Percentiles rank a stretch among this genome's conserved stretches.
These are phyloP conservation scores for Pinus taeda DNA, from an alignment of 75 land plant species.

Conservation along the genomic window DNA sequence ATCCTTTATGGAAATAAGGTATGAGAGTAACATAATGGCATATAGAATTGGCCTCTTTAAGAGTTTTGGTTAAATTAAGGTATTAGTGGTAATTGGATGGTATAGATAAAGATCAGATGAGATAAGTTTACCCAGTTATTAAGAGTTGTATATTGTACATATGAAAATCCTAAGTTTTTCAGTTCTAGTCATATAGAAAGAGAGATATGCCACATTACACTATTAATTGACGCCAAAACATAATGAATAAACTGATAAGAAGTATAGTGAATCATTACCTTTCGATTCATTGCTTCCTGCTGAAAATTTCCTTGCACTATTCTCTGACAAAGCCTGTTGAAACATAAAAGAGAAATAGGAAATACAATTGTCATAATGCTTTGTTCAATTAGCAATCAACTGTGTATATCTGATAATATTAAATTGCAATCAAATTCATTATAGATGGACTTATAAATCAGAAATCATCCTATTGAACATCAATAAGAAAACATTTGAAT, in stretches of 20 bases:
- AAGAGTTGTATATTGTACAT: too few relatives aligned
- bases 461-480: background rate
- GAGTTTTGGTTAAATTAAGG: too few relatives aligned
- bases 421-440: background rate
- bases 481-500: conserved; percentile 39
- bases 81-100: background rate
- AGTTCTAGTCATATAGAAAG: background rate
- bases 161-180: too few relatives aligned
- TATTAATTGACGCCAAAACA: background rate
- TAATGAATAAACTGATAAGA: background rate
- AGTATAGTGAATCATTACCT: conserved; percentile 33
- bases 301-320: conserved; percentile 98
- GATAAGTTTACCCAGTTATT: too few relatives aligned
- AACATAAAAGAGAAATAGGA: background rate
- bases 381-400: background rate
- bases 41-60: too few relatives aligned
- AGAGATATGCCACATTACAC: background rate
- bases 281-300: conserved; percentile 78
- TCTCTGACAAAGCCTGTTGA: conserved; percentile 80
- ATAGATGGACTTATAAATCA: background rate
- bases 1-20: too few relatives aligned
- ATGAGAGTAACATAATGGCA: too few relatives aligned
- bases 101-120: background rate
- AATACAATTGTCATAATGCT: background rate
- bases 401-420: background rate